phyloP scores from a whole-genome alignment of 2,329 filamentous ascomycete species.

The Arthrobotrys entomopaga region DNA sequence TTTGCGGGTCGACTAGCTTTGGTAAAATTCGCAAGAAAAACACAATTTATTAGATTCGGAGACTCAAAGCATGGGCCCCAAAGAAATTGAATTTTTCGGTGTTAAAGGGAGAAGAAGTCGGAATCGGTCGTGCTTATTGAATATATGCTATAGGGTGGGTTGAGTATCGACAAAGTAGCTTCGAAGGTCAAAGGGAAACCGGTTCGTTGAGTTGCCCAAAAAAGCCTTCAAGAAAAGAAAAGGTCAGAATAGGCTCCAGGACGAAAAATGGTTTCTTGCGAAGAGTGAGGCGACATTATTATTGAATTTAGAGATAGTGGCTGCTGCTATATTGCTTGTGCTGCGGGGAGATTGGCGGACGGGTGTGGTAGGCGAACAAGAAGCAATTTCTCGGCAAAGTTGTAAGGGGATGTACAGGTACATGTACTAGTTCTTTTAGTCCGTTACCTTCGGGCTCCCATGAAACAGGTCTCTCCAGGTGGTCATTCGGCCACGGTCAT shows the following conservation, averaged over 20 bases:
- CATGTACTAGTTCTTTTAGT: slow-evolving; percentile 56
- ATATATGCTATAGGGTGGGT: slow-evolving; percentile 40
- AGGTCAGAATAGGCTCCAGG: slow-evolving; percentile 52
- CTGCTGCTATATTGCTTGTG: slow-evolving; percentile 56
- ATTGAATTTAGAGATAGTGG: slow-evolving; percentile 56
- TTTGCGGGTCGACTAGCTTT: slow-evolving; percentile 49
- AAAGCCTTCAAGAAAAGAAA: slow-evolving; percentile 52
- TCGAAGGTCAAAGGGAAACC: slow-evolving; percentile 20
- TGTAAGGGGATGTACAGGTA: slow-evolving; percentile 56
- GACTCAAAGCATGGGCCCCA: slow-evolving; percentile 36
- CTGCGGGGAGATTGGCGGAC: slow-evolving; percentile 55
- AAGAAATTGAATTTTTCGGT: slow-evolving; percentile 42
- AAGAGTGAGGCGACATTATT: slow-evolving; percentile 55
- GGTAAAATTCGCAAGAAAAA: slow-evolving; percentile 48
- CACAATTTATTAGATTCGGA: slow-evolving; percentile 46
- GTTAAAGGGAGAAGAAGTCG: slow-evolving; percentile 35
- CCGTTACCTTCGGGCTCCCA: slow-evolving; percentile 55
- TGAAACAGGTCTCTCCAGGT: slow-evolving; percentile 56
- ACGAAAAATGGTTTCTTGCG: slow-evolving; percentile 51
- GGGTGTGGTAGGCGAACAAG: slow-evolving; percentile 55
- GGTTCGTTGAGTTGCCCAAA: slow-evolving; percentile 46
- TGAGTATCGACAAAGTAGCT: slow-evolving; percentile 30
- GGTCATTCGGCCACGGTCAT: slow-evolving; percentile 55
- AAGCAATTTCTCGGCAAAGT: slow-evolving; percentile 56
- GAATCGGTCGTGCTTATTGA: slow-evolving; percentile 25